Percentiles rank a stretch among this genome's conserved stretches.
Conservation (phyloP, 192 early-diverging fungal genomes). For the Chytriomyces hyalinus region DNA sequence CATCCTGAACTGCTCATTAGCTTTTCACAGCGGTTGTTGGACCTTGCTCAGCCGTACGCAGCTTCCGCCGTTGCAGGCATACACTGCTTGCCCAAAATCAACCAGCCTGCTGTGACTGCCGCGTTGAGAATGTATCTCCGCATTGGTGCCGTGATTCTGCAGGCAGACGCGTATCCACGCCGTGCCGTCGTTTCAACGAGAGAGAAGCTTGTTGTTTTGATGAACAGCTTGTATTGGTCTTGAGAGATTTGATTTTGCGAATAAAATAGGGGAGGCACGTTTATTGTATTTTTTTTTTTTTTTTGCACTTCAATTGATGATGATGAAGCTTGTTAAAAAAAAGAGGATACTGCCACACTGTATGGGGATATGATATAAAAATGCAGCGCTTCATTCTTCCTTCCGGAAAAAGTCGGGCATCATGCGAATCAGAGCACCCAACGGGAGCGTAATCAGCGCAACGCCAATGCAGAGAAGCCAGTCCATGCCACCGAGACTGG, state of each 20-base stretch:
- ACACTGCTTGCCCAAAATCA: constrained; percentile 33
- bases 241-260: no score
- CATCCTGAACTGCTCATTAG: background rate
- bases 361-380: constrained; percentile 1
- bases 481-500: constrained; percentile 65
- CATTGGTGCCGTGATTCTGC: constrained; percentile 47
- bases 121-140: constrained; percentile 53
- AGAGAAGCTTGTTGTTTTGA: constrained; percentile 17
- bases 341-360: background rate
- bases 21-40: constrained; percentile 37
- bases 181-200: constrained; percentile 35
- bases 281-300: background rate
- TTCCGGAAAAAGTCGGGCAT: constrained; percentile 70
- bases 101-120: constrained; percentile 46
- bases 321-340: no score
- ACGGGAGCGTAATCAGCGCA: constrained; percentile 79
- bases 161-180: constrained; percentile 39
- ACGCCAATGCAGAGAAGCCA: constrained; percentile 85
- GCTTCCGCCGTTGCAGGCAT: constrained; percentile 35
- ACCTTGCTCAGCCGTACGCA: constrained; percentile 1
- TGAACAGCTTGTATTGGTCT: constrained; percentile 12
- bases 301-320: no score
- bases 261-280: background rate
- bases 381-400: constrained; percentile 19
- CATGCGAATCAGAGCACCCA: constrained; percentile 86